Evolutionary conservation across 2,329 filamentous ascomycete genomes (phyloP), one percentile per base, ranked within the genome.

Genomic region (Periconia macrospinosa): DNA sequence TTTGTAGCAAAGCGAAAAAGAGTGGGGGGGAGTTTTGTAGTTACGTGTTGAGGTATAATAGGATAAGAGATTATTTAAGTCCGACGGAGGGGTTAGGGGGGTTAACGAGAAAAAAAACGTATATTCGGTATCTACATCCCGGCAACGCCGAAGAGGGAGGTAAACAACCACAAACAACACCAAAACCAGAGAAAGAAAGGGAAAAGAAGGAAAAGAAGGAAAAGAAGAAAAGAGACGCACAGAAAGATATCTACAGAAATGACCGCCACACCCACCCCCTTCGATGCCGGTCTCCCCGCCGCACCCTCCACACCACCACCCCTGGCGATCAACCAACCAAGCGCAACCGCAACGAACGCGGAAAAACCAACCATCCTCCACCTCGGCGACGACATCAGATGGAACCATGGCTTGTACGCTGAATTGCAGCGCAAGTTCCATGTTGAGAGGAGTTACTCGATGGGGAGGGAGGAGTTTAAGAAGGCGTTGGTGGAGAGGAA

Each of bases 391-490:
- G 73, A 77, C 49, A 75, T 77, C 41, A 67, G 70, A 49, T 79
- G 76, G 76, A 78, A 78, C 54, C 75, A 77, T 56, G 68, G 71
- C 2, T 62, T 78, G 0, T 78, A 79, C 59, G 54, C 60, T 7
- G 63, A 71, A 42, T 61, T 79, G 6, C 55, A 62, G 13, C 54
- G 53, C 17, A 71, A 68, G 18, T 79, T 78, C 61, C 61, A 67
- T 19, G 69, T 78, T 49, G 66, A 73, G 42, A 61, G 75, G 20
- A 76, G 69, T 20, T 67, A 76, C 53, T 75, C 72, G 0, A 72
- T 72, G 59, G 56, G 60, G 2, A 62, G 76, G 8, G 69, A 68
- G 6, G 74, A 75, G 7, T 78, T 78, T 61, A 77, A 71, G 41
- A 37, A 60, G 8, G 75, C 75, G 2, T 49, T 79, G 33, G 63